Percentiles rank a stretch among this genome's conserved stretches.
phyloP scores from a whole-genome alignment of 305 asterid genomes.

The Solanum hybrid region DNA sequence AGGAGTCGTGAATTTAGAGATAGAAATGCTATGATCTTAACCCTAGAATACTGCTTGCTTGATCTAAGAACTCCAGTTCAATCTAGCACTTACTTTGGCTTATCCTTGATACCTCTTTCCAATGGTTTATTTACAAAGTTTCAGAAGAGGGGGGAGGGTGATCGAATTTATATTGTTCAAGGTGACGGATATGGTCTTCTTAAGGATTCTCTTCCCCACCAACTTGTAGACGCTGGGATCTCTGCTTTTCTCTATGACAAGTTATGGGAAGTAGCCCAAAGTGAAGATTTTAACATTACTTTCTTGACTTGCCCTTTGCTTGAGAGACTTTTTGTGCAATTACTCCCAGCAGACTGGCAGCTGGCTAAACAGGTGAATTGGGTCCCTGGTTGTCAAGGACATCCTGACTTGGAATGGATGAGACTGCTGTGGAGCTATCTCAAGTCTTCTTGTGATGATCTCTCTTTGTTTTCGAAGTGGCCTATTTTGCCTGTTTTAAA shows the following conservation, averaged over 20 bases:
- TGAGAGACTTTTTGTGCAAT: conserved; percentile 60
- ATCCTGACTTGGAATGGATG: conserved; percentile 85
- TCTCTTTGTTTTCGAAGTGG: conserved; percentile 80
- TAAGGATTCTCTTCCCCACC: conserved; percentile 76
- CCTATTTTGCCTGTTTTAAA: conserved; percentile 90
- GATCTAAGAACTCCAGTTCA: conserved; percentile 56
- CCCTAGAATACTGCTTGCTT: conserved; percentile 90
- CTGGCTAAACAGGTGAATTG: conserved; percentile 66
- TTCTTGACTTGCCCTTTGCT: conserved; percentile 70
- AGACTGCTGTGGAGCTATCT: conserved; percentile 76
- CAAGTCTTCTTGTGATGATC: conserved; percentile 72
- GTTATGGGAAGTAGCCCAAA: conserved; percentile 61
- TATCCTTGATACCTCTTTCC: conserved; percentile 84
- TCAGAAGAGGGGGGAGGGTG: conserved; percentile 63
- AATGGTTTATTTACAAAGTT: conserved; percentile 66
- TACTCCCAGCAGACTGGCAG: conserved; percentile 80
- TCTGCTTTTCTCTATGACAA: conserved; percentile 54
- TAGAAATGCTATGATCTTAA: conserved; percentile 65
- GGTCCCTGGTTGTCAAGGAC: conserved; percentile 63
- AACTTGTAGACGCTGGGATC: conserved; percentile 57
- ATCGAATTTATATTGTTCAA: conserved; percentile 63
- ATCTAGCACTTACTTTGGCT: conserved; percentile 60
- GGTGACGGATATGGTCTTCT: conserved; percentile 84
- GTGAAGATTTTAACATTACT: conserved; percentile 58
- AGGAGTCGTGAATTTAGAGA: conserved; percentile 71